Percentiles rank a stretch among this genome's conserved stretches.
Evolutionary conservation across 2,329 filamentous ascomycete genomes (phyloP).

Genomic region (Alternaria rosae): DNA sequence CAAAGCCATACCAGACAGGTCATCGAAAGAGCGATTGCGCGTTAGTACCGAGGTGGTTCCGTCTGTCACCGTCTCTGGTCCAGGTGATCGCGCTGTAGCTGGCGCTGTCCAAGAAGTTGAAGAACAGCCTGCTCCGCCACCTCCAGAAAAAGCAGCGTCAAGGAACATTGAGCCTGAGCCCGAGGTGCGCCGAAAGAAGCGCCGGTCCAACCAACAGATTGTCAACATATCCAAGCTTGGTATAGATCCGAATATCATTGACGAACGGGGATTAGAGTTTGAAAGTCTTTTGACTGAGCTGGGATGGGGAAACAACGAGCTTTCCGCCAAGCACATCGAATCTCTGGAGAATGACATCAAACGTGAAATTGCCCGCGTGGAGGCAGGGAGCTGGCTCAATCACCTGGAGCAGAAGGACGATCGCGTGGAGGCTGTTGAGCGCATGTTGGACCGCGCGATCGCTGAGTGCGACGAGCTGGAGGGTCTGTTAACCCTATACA

Average conservation of each 20-base stretch:
- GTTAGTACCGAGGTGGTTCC: conserved; percentile 45
- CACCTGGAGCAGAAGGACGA: conserved; percentile 87
- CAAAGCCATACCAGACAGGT: conserved; percentile 31
- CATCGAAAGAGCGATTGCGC: conserved; percentile 38
- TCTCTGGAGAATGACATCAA: conserved; percentile 83
- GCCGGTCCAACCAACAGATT: conserved; percentile 75
- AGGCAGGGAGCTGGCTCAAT: conserved; percentile 90
- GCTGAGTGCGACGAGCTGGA: conserved; percentile 96
- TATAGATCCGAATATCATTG: conserved; percentile 78
- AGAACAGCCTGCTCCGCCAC: conserved; percentile 49
- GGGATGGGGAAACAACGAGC: conserved; percentile 83
- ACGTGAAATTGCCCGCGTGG: conserved; percentile 85
- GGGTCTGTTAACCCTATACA: conserved; percentile 90
- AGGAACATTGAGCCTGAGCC: conserved; percentile 34
- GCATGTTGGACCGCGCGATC: conserved; percentile 87
- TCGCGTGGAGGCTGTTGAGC: conserved; percentile 84
- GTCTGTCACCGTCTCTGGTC: conserved; percentile 46
- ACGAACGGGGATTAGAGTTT: conserved; percentile 79
- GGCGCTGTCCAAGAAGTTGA: conserved; percentile 27
- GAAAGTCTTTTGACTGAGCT: conserved; percentile 84
- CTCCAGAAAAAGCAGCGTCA: conserved; percentile 33
- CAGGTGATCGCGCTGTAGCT: conserved; percentile 31
- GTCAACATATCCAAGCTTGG: conserved; percentile 81
- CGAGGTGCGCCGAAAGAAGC: conserved; percentile 65
- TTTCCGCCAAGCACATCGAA: conserved; percentile 77